Percentiles rank a stretch among this genome's conserved stretches.
These are phyloP conservation scores for Discostella stelligeroides DNA, from an alignment of 108 stramenopile genomes.

Conservation along the genomic window DNA sequence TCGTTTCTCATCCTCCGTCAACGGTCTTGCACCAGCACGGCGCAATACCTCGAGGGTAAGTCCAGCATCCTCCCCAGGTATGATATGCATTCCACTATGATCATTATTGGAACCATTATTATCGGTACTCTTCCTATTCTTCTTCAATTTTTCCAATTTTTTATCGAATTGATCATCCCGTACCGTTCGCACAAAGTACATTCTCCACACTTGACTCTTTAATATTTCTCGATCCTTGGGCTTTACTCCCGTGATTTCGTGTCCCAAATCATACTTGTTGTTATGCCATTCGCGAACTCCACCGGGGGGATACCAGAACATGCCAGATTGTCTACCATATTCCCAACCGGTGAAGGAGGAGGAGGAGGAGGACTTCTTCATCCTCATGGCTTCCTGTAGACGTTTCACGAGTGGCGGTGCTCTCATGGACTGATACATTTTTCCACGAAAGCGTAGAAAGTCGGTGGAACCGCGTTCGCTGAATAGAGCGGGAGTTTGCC, in stretches of 20 bases:
- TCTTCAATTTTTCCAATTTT: constrained; percentile 60
- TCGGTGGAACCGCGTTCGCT: constrained; percentile 24
- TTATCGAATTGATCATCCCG: constrained; percentile 77
- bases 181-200: constrained; percentile 42
- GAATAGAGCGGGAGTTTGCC: constrained; percentile 38
- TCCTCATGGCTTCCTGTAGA: not conserved
- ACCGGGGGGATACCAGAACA: constrained; percentile 55
- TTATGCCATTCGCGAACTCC: constrained; percentile 48
- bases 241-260: not conserved
- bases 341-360: constrained; percentile 13
- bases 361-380: too few relatives aligned
- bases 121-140: constrained; percentile 25
- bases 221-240: constrained; percentile 30
- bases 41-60: constrained; percentile 41
- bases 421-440: constrained; percentile 32
- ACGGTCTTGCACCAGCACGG: constrained; percentile 45
- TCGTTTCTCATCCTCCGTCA: constrained; percentile 31
- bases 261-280: constrained; percentile 38
- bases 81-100: constrained; percentile 53
- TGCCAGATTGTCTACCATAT: constrained; percentile 38
- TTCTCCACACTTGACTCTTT: constrained; percentile 45
- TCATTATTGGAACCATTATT: constrained; percentile 27
- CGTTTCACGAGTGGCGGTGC: constrained; percentile 9
- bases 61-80: constrained; percentile 48
- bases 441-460: constrained; percentile 11